Conservation (phyloP, 352 stramenopile species). For the Globisporangium radiosum region DNA sequence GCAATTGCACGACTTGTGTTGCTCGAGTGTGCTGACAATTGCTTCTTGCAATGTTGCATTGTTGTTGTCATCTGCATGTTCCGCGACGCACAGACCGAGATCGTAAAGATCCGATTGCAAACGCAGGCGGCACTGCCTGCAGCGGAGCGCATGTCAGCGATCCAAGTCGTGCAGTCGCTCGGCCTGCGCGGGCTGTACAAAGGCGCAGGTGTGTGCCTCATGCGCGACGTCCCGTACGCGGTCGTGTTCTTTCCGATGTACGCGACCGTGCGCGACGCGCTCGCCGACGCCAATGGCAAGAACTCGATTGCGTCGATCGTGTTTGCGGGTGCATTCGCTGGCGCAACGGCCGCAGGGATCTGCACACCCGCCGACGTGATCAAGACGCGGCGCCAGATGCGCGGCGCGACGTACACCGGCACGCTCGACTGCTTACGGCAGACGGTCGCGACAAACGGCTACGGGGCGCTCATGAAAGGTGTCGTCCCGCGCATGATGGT, state of each 20-base stretch:
- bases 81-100: slow-evolving; percentile 59
- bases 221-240: slow-evolving; percentile 91
- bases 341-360: slow-evolving; percentile 51
- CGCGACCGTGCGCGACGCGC: slow-evolving; percentile 49
- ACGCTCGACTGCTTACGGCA: slow-evolving; percentile 82
- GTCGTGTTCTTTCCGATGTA: slow-evolving; percentile 92
- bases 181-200: slow-evolving; percentile 84
- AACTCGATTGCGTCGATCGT: slow-evolving; percentile 58
- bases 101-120: slow-evolving; percentile 90
- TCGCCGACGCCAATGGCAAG: slow-evolving; percentile 43
- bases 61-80: slow-evolving; percentile 5
- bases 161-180: slow-evolving; percentile 60
- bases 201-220: slow-evolving; percentile 76
- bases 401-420: slow-evolving; percentile 70
- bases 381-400: slow-evolving; percentile 86
- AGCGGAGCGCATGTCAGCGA: slow-evolving; percentile 47
- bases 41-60: slow-evolving; percentile 5
- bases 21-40: not conserved
- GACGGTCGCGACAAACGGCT: slow-evolving; percentile 68
- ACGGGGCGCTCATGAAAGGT: slow-evolving; percentile 83
- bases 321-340: slow-evolving; percentile 49
- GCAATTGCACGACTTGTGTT: not conserved
- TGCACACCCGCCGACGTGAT: slow-evolving; percentile 80
- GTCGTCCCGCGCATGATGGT: slow-evolving; percentile 83
- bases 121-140: slow-evolving; percentile 70